Evolutionary conservation across 2,329 filamentous ascomycete species (phyloP), one percentile per base, ranked within the genome.

Genomic region (Pseudomassariella vexata): DNA sequence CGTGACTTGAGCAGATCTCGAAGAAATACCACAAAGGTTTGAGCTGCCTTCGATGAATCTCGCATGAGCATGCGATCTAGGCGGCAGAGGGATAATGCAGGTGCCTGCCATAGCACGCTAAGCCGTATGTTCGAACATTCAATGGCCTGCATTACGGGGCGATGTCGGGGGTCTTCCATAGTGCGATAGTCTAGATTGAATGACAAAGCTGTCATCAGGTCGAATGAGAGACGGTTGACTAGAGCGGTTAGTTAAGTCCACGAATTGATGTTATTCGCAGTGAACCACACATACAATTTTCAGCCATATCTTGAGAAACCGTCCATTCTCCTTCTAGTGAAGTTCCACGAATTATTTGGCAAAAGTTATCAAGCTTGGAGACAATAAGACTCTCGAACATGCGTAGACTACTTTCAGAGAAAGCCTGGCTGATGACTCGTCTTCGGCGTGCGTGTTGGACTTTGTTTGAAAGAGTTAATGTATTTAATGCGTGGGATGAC

Each of bases 51-150:
- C 15, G 36, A 36, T 19, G 32, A 27, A 4, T 32, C 15, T 5
- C 28, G 36, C 23, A 38, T 35, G 22, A 38, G n/a, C 17, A 35
- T 28, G 23, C 32, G 30, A 28, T 38, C 32, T 9, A 39, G 19
- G 21, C 29, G 32, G 16, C 28, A 17, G 8, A 22, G 18, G 14
- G 28, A 21, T 5, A 36, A 22, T 12, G 29, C 27, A 10, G 34
- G 36, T n/a, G 27, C 28, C 9, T 39, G 36, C 17, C 32, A 22
- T n/a, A 39, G 22, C 9, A 28, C 32, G n/a, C 19, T 19, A 19
- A 39, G 36, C 16, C 36, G 36, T 17, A 39, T 34, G 18, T 39
- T 39, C 15, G 36, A 39, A 6, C 28, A 17, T 18, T 39, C 36
- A 17, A 36, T 36, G n/a, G 23, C 16, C 19, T 39, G 29, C 3